Evolutionary conservation across 2,329 filamentous ascomycete species (phyloP).

Genomic region (Ascochyta koolunga): DNA sequence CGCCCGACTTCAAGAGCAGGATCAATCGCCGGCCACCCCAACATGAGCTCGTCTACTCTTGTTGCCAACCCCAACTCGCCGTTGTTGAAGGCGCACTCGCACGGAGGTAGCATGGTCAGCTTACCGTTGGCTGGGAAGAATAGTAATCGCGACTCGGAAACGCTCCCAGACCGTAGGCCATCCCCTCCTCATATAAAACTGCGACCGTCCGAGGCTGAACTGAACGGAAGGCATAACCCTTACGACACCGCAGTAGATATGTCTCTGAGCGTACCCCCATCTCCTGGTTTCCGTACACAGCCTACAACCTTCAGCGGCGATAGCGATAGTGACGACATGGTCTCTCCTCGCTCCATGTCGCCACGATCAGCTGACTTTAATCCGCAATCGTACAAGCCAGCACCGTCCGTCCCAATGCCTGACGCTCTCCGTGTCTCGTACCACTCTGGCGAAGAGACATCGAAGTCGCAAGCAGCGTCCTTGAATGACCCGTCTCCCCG

Average conservation of each 20-base stretch:
- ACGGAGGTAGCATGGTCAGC: constrained; percentile 42
- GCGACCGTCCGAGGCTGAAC: constrained; percentile 45
- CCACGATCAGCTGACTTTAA: constrained; percentile 31
- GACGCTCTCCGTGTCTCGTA: constrained; percentile 35
- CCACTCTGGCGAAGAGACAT: constrained; percentile 23
- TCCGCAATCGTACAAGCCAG: constrained; percentile 35
- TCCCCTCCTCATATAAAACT: constrained; percentile 38
- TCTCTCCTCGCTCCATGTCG: constrained; percentile 32
- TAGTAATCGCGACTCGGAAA: constrained; percentile 28
- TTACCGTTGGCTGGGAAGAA: constrained; percentile 33
- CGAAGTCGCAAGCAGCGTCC: constrained; percentile 39
- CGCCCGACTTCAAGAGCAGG: constrained; percentile 46
- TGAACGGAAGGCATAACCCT: constrained; percentile 43
- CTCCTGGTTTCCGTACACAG: constrained; percentile 32
- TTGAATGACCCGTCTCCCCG: constrained; percentile 25
- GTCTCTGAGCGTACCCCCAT: constrained; percentile 41
- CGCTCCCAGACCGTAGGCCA: constrained; percentile 23
- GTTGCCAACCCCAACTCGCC: constrained; percentile 41
- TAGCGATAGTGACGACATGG: constrained; percentile 30
- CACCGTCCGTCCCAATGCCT: constrained; percentile 34
- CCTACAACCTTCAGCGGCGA: constrained; percentile 38
- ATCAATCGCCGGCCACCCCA: constrained; percentile 34
- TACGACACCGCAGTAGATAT: constrained; percentile 44
- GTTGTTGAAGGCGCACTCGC: constrained; percentile 39
- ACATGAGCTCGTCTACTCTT: constrained; percentile 45